phyloP scores from a whole-genome alignment of 2,329 filamentous ascomycete genomes.

The Cercospora sp. region DNA sequence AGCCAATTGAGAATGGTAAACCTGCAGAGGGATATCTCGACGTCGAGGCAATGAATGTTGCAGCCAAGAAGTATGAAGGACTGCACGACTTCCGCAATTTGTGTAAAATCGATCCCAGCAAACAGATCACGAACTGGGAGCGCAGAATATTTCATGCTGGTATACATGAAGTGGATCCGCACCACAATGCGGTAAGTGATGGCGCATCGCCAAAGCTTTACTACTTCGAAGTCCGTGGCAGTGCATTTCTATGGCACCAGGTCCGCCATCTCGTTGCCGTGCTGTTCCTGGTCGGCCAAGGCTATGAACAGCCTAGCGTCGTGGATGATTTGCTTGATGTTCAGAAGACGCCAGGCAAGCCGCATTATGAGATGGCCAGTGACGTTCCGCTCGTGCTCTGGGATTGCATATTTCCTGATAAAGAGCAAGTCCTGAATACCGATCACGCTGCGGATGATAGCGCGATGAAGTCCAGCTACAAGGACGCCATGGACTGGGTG shows the following conservation, averaged over 20 bases:
- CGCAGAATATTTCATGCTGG: slow-evolving; percentile 77
- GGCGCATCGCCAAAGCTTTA: slow-evolving; percentile 66
- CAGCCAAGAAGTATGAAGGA: slow-evolving; percentile 77
- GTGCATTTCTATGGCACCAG: slow-evolving; percentile 97
- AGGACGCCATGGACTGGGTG: slow-evolving; percentile 73
- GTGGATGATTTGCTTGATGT: slow-evolving; percentile 75
- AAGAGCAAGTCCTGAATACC: slow-evolving; percentile 43
- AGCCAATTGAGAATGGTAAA: slow-evolving; percentile 27
- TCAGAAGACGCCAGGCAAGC: slow-evolving; percentile 68
- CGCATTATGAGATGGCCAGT: slow-evolving; percentile 85
- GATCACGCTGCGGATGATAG: slow-evolving; percentile 40
- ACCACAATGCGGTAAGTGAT: slow-evolving; percentile 7
- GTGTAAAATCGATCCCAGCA: slow-evolving; percentile 87
- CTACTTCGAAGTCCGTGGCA: slow-evolving; percentile 83
- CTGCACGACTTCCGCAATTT: slow-evolving; percentile 95
- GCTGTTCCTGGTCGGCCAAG: slow-evolving; percentile 89
- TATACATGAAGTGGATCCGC: slow-evolving; percentile 64
- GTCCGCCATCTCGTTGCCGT: slow-evolving; percentile 92
- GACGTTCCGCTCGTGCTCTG: slow-evolving; percentile 90
- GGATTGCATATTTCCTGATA: slow-evolving; percentile 84
- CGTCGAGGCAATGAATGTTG: slow-evolving; percentile 80
- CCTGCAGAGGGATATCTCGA: slow-evolving; percentile 73
- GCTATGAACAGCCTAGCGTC: slow-evolving; percentile 73
- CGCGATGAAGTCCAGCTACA: slow-evolving; percentile 42
- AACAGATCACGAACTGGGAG: slow-evolving; percentile 83